Evolutionary conservation across 1,284 basidiomycete genomes (phyloP), one percentile per base, ranked within the genome.

Genomic region (Puccinia horiana): DNA sequence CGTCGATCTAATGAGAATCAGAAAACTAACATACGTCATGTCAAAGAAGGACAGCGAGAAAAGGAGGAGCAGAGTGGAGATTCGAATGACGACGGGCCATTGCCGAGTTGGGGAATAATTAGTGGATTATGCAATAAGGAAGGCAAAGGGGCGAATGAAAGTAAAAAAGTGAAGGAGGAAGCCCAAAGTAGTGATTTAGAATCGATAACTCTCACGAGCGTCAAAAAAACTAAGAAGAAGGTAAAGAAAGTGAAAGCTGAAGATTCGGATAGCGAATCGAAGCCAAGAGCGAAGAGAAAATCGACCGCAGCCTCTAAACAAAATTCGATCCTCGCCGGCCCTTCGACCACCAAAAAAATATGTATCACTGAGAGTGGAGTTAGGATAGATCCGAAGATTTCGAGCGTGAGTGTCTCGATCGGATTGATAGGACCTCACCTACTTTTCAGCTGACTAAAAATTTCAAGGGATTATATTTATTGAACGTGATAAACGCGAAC

Each of bases 341-440:
- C 26, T 44, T 70, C 69, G 6, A 47, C 18, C 11, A n/a, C 42
- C n/a, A 70, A 14, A 35, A 70, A 40, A 29, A 49, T 70, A 4
- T 70, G 69, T 29, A 70, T 70, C 44, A 29, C 69, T 35, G 42
- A 70, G n/a, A 70, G 69, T 49, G 69, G 69, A 20, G 44, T 8
- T 26, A 37, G 69, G n/a, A 70, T 70, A 16, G 69, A 49, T 14
- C n/a, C 69, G 6, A 70, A 70, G 69, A 70, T 70, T 70, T 70
- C 42, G 6, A 70, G 23, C 69, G 69, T 70, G 61, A 65, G 61
- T 65, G 6, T 23, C 44, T 47, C 44, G n/a, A n/a, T n/a, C n/a
- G n/a, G n/a, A n/a, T n/a, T n/a, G n/a, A n/a, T n/a, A n/a, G n/a
- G n/a, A n/a, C n/a, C 67, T 40, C 37, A 70, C 20, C 29, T n/a